Evolutionary conservation across 345 rosid species (phyloP).

Genomic region (Barbarea vulgaris): DNA sequence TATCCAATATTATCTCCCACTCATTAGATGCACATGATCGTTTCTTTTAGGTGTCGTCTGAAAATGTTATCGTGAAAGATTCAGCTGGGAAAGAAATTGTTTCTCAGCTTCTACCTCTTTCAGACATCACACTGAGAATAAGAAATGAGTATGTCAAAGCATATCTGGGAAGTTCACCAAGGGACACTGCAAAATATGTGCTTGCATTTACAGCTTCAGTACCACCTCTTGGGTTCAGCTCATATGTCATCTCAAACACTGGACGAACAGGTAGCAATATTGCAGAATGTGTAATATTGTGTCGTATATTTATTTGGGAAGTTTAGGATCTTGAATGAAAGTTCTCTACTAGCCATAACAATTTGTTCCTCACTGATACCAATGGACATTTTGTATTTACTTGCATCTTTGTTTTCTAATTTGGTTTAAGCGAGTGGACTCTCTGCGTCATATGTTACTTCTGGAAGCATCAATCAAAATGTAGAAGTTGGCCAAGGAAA

Average conservation of each 20-base stretch:
- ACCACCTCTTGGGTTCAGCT: conserved; percentile 92
- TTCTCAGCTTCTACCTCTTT: conserved; percentile 78
- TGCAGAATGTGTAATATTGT: conserved; percentile 12
- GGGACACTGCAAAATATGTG: conserved; percentile 57
- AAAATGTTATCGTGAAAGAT: conserved; percentile 64
- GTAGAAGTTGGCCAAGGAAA: conserved; percentile 83
- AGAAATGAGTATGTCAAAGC: conserved; percentile 69
- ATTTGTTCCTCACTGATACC: conserved; percentile 14
- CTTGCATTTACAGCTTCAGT: conserved; percentile 86
- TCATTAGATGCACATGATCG: background rate
- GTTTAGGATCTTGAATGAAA: conserved; percentile 19
- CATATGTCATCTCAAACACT: conserved; percentile 63
- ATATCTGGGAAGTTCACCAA: conserved; percentile 65
- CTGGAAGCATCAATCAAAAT: conserved; percentile 47
- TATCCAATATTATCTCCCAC: background rate
- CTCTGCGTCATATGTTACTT: conserved; percentile 50
- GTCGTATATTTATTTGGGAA: background rate
- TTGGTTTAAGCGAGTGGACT: conserved; percentile 49
- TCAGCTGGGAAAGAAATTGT: conserved; percentile 67
- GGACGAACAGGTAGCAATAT: conserved; percentile 60
- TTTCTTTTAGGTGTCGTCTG: conserved; percentile 57
- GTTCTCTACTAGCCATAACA: conserved; percentile 3
- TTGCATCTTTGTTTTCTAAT: conserved; percentile 20
- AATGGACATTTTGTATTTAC: conserved; percentile 13
- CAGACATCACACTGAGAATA: conserved; percentile 52